These are phyloP conservation scores for Dendryphion nanum DNA, from an alignment of 2,329 filamentous ascomycete species.

Conservation along the genomic window DNA sequence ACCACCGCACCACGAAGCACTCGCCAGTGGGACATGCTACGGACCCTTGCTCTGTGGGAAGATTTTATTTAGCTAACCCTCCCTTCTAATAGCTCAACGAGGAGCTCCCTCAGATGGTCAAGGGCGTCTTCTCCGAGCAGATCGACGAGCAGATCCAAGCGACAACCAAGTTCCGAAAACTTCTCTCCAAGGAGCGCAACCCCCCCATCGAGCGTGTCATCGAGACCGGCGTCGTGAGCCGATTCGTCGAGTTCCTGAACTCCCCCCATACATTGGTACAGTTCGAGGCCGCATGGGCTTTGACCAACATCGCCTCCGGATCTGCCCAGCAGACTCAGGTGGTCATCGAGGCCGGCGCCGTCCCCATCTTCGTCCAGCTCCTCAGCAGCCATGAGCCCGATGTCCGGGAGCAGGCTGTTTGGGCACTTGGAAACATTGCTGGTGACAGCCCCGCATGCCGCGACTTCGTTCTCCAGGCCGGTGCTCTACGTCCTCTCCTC, in stretches of 20 bases:
- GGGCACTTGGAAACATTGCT: conserved; percentile 97
- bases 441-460: conserved; percentile 97
- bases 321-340: conserved; percentile 97
- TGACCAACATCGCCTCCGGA: conserved; percentile 98
- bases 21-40: not conserved
- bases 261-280: conserved; percentile 97
- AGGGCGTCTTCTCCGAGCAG: conserved; percentile 97
- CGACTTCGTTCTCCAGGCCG: conserved; percentile 90
- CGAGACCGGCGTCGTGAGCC: conserved; percentile 95
- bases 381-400: conserved; percentile 94
- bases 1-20: not conserved
- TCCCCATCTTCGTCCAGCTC: conserved; percentile 97
- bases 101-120: conserved; percentile 97
- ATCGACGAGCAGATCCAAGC: conserved; percentile 97
- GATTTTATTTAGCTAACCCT: conserved; percentile 9
- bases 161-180: conserved; percentile 97
- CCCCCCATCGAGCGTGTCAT: conserved; percentile 99
- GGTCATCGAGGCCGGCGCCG: conserved; percentile 95
- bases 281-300: conserved; percentile 97
- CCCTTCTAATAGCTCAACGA: conserved; percentile 72
- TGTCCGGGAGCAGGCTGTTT: conserved; percentile 96
- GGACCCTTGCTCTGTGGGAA: no score
- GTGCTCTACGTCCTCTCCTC: conserved; percentile 86
- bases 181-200: conserved; percentile 97
- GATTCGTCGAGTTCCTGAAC: conserved; percentile 97